phyloP scores from a whole-genome alignment of 2,329 filamentous ascomycete species.

The Ophiocordyceps robertsii region DNA sequence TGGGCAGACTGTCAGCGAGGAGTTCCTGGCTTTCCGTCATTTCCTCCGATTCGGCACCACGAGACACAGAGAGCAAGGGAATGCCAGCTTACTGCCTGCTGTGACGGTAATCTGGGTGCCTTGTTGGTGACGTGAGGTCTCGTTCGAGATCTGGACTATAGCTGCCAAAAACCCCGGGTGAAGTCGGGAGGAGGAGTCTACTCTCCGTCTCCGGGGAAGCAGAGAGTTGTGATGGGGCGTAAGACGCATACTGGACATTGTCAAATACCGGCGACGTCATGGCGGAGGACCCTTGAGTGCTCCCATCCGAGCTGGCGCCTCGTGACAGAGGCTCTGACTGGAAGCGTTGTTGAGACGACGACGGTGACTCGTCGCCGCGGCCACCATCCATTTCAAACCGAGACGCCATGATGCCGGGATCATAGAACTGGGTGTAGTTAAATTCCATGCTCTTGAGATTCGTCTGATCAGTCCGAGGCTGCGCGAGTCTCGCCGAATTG shows the following conservation, averaged over 20 bases:
- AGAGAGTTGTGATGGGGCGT: background rate
- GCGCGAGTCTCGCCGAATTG: no score
- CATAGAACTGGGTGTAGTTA: background rate
- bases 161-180: no score
- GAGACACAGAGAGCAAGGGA: no score
- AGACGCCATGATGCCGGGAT: background rate
- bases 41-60: no score
- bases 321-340: constrained; percentile 14
- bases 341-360: constrained; percentile 5
- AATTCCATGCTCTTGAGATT: background rate
- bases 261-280: constrained; percentile 12
- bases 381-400: background rate
- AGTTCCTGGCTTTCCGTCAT: background rate
- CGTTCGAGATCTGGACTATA: no score
- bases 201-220: background rate
- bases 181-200: background rate
- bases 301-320: constrained; percentile 16
- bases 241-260: background rate
- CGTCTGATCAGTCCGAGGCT: no score
- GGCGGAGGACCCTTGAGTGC: constrained; percentile 11
- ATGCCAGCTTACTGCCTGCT: no score
- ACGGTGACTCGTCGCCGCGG: background rate
- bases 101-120: no score
- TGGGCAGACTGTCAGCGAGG: background rate
- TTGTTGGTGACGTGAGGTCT: no score